Percentiles rank a stretch among this genome's conserved stretches.
Evolutionary conservation across 169 alveolate species (phyloP).

Genomic region (Theileria orientalis): DNA sequence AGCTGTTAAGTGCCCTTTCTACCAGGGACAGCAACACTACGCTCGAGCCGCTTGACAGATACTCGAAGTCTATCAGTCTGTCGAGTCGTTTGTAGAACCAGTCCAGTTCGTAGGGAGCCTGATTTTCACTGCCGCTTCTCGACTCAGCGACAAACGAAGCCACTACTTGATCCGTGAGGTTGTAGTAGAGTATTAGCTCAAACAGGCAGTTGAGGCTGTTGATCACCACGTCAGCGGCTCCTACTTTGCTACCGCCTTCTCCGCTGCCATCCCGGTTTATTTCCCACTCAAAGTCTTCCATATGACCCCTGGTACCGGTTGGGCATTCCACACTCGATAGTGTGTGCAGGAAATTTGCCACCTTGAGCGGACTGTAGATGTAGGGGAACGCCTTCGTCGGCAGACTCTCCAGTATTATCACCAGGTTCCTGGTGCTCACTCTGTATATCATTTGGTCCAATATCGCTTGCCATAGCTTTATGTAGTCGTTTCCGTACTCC

Average conservation of each 20-base stretch:
- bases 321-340: no score
- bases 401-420: conserved; percentile 26
- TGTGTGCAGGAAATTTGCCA: conserved; percentile 36
- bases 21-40: conserved; percentile 12
- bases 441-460: conserved; percentile 6
- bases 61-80: conserved; percentile 1
- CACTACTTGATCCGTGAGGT: conserved; percentile 30
- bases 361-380: conserved; percentile 26
- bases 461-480: conserved; percentile 40
- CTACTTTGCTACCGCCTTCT: no score
- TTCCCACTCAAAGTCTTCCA: conserved; percentile 5
- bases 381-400: conserved; percentile 48
- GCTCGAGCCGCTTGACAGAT: conserved; percentile 19
- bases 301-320: no score
- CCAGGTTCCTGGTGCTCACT: background rate
- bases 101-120: background rate
- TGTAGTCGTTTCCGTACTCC: conserved; percentile 12
- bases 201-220: conserved; percentile 40
- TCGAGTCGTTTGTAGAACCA: conserved; percentile 33
- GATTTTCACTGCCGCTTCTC: background rate
- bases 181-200: conserved; percentile 40
- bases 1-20: conserved; percentile 40
- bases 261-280: background rate
- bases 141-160: background rate
- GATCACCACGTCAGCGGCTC: conserved; percentile 31